Percentiles rank a stretch among this genome's conserved stretches.
Evolutionary conservation across 2,329 filamentous ascomycete genomes (phyloP).

Genomic region (Lanzia echinophila): DNA sequence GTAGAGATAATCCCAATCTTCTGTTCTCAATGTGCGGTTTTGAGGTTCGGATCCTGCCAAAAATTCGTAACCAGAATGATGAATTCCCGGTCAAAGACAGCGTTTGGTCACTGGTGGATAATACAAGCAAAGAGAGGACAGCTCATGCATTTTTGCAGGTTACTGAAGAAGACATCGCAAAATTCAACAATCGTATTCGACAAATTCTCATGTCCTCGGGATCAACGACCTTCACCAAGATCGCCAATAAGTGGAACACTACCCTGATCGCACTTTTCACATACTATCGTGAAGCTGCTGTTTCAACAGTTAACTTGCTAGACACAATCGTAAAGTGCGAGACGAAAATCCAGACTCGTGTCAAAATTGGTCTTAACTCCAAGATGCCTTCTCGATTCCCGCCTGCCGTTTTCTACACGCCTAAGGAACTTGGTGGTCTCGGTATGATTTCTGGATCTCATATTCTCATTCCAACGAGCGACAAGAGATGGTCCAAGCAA

Average conservation of each 20-base stretch:
- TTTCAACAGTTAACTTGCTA: slow-evolving; percentile 86
- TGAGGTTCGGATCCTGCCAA: slow-evolving; percentile 91
- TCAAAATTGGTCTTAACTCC: slow-evolving; percentile 97
- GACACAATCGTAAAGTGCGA: slow-evolving; percentile 99
- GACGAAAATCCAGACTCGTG: slow-evolving; percentile 97
- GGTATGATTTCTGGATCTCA: slow-evolving; percentile 99
- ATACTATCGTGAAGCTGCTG: slow-evolving; percentile 95
- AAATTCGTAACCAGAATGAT: slow-evolving; percentile 89
- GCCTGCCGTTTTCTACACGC: slow-evolving; percentile 96
- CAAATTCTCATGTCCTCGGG: slow-evolving; percentile 99
- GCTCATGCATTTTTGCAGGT: slow-evolving; percentile 97
- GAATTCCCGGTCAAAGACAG: slow-evolving; percentile 97
- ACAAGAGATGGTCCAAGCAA: slow-evolving; percentile 98
- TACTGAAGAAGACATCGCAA: slow-evolving; percentile 94
- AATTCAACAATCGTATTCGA: slow-evolving; percentile 98
- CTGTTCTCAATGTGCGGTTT: slow-evolving; percentile 98
- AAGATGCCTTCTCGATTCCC: slow-evolving; percentile 99
- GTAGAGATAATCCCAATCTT: slow-evolving; percentile 92
- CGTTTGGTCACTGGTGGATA: slow-evolving; percentile 96
- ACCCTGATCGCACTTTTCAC: slow-evolving; percentile 95
- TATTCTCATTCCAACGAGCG: slow-evolving; percentile 92
- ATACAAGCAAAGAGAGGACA: slow-evolving; percentile 92
- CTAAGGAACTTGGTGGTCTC: slow-evolving; percentile 91
- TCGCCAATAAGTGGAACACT: slow-evolving; percentile 99
- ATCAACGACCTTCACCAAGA: slow-evolving; percentile 99